Base-by-base conservation (phyloP, 1,284 basidiomycete species). In the Sporisorium scitamineum region DNA sequence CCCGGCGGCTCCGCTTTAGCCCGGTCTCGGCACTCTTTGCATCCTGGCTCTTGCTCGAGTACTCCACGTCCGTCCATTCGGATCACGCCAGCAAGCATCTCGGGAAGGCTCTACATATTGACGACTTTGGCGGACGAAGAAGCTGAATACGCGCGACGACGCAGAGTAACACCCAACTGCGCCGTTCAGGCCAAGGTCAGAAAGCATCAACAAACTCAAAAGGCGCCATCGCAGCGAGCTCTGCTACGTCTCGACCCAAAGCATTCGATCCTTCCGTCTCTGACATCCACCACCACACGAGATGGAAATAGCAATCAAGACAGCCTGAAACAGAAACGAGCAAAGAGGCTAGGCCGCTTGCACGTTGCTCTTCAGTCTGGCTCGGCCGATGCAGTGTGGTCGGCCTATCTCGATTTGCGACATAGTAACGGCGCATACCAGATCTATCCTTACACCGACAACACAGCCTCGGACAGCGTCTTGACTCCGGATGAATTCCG, bases 301-400 rank as follows among this genome's bases (percentile, higher is more conserved):
- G 5, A 44, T 4, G 18, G 26, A 6, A 42, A 16, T 5, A 11
- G 22, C 5, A 11, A 44, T 14, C 24, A 26, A 16, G 20, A 18
- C 5, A 16, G 9, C 10, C 18, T 47, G 1, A 26, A 48, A 14
- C 59, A 61, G 29, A 41, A n/a, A 26, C 58, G 48, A 41, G 69
- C 63, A 10, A 61, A 62, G 37, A 54, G 39, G n/a, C 47, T 62
- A 13, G 51, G 55, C 18, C 59, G 55, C 16, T 52, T 71, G n/a
- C 63, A 71, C 24, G 45, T 27, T 10, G 63, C 69, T 24, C 39
- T 71, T 2, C 62, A 62, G 41, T 34, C 44, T 20, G 69, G 69
- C 34, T 54, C 63, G 16, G 54, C 63, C 26, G 69, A 71, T 34
- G 51, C 39, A 5, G 69, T 62, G 6, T 71, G 69, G 69, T 57